phyloP scores from a whole-genome alignment of 371 early-diverging fungal species.

The Syncephalastrum contaminatum region DNA sequence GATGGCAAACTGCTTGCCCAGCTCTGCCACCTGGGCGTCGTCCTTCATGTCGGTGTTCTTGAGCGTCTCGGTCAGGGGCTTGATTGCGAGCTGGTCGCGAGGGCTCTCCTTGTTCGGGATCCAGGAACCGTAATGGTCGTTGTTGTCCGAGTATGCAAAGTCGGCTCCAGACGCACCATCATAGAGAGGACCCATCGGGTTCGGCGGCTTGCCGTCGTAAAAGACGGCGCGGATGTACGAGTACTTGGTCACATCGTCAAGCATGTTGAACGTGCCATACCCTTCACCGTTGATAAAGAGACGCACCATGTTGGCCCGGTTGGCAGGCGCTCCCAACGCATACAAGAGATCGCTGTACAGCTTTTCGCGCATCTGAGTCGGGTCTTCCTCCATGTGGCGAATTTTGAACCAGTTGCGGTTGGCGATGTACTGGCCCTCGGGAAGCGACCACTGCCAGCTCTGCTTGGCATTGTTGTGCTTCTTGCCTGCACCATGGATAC shows the following conservation, averaged over 20 bases:
- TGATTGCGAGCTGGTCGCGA: constrained; percentile 18
- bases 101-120: constrained; percentile 24
- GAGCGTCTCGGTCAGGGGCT: constrained; percentile 25
- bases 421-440: constrained; percentile 26
- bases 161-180: constrained; percentile 56
- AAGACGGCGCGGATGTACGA: constrained; percentile 49
- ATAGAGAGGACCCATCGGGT: constrained; percentile 44
- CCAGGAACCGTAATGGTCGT: constrained; percentile 36
- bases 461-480: constrained; percentile 60
- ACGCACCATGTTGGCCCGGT: constrained; percentile 53
- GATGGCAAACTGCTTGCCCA: constrained; percentile 28
- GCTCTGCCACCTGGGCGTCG: constrained; percentile 28
- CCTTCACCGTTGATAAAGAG: constrained; percentile 51
- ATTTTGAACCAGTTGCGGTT: constrained; percentile 55
- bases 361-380: constrained; percentile 61
- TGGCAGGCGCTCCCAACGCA: constrained; percentile 49
- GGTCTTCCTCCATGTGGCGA: constrained; percentile 59
- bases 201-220: constrained; percentile 43
- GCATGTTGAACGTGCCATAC: constrained; percentile 55
- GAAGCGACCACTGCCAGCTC: constrained; percentile 50
- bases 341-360: constrained; percentile 50
- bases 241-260: constrained; percentile 52
- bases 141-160: constrained; percentile 35
- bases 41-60: constrained; percentile 25
- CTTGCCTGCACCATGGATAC: constrained; percentile 55